Percentiles rank a stretch among this genome's conserved stretches.
These are phyloP conservation scores for Lentinula novae-zelandiae DNA, from an alignment of 1,284 basidiomycete species.

Conservation along the genomic window DNA sequence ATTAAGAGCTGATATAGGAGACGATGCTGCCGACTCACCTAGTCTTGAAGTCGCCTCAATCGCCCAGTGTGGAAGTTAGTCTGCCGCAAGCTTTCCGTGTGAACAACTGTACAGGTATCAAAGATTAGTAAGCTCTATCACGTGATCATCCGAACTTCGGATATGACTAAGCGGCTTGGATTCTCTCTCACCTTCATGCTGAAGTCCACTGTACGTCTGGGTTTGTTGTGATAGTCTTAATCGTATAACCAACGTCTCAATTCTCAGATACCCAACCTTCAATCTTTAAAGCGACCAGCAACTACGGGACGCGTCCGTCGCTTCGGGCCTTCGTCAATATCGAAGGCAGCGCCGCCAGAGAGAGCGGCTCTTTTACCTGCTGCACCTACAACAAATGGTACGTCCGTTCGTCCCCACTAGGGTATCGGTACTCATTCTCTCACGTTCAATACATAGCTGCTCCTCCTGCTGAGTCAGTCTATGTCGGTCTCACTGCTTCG, in stretches of 20 bases:
- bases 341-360: background rate
- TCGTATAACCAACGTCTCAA: background rate
- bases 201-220: constrained; percentile 10
- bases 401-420: background rate
- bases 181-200: constrained; percentile 13
- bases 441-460: constrained; percentile 26
- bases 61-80: constrained; percentile 15
- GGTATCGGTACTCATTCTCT: background rate
- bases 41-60: constrained; percentile 38
- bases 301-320: constrained; percentile 1
- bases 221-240: background rate
- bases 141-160: constrained; percentile 26
- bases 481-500: constrained; percentile 29
- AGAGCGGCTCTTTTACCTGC: background rate
- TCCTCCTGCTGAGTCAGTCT: constrained; percentile 46
- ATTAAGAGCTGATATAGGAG: constrained; percentile 1
- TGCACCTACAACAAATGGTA: constrained; percentile 4
- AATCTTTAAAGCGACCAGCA: background rate
- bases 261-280: background rate
- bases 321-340: background rate
- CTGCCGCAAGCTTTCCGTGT: background rate
- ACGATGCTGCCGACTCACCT: background rate
- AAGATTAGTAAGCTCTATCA: background rate
- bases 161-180: constrained; percentile 25
- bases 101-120: background rate